These are phyloP conservation scores for Articulospora tetracladia DNA, from an alignment of 495 filamentous ascomycete species.

Conservation along the genomic window DNA sequence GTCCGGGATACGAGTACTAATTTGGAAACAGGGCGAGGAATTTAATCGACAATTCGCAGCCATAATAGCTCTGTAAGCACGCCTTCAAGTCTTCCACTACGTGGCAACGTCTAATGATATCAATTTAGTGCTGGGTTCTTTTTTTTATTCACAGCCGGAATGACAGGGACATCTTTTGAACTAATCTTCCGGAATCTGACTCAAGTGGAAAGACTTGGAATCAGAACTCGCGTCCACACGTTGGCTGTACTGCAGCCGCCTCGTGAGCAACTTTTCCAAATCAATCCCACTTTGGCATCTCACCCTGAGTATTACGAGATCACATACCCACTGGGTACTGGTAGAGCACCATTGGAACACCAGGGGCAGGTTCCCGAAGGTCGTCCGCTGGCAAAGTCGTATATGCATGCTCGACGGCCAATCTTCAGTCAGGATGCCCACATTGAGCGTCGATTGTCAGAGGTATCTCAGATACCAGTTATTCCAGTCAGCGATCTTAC, in stretches of 20 bases:
- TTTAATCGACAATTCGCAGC: conserved; percentile 43
- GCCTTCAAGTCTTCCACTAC: conserved; percentile 6
- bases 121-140: conserved; percentile 55
- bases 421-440: not conserved
- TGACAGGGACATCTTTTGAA: conserved; percentile 67
- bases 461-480: not conserved
- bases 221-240: conserved; percentile 58
- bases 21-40: conserved; percentile 9
- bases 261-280: not conserved
- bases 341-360: not conserved
- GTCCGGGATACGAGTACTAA: not conserved
- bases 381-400: not conserved
- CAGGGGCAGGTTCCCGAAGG: not conserved
- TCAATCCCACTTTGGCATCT: not conserved
- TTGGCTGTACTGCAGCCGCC: conserved; percentile 54
- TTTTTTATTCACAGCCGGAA: conserved; percentile 67
- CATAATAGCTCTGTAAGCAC: conserved; percentile 49
- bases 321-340: conserved; percentile 20
- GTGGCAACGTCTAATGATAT: not conserved
- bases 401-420: not conserved
- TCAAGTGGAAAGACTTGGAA: conserved; percentile 73
- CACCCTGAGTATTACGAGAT: conserved; percentile 9
- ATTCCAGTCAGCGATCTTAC: not conserved
- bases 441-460: not conserved
- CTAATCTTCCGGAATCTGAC: conserved; percentile 69